Conservation (phyloP, 768 basidiomycete genomes). For the Trametes maxima region DNA sequence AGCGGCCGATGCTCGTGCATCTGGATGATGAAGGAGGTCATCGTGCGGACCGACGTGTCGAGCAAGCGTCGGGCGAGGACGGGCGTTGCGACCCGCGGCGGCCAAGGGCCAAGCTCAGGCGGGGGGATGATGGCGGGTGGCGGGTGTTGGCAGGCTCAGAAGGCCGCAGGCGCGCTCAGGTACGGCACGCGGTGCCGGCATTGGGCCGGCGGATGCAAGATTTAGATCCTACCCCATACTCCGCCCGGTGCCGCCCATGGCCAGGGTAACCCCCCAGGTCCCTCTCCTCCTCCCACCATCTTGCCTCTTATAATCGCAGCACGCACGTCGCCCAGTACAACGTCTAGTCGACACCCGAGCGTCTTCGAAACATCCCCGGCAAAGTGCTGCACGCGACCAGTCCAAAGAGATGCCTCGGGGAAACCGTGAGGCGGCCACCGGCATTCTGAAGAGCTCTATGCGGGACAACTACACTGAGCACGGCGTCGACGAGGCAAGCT, state of each 20-base stretch:
- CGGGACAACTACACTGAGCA: conserved; percentile 50
- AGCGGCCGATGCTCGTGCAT: conserved; percentile 52
- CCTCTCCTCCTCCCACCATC: background rate
- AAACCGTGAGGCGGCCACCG: conserved; percentile 26
- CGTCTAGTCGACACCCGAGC: background rate
- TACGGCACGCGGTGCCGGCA: background rate
- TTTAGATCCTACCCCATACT: background rate
- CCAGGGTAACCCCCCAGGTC: conserved; percentile 7
- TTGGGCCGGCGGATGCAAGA: too few relatives aligned
- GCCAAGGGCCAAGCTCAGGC: background rate
- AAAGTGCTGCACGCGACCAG: conserved; percentile 18
- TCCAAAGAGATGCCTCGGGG: conserved; percentile 30
- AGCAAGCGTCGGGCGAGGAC: too few relatives aligned
- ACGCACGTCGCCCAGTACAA: background rate
- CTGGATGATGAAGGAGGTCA: conserved; percentile 78
- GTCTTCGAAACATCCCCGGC: background rate
- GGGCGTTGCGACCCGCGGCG: too few relatives aligned
- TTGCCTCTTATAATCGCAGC: background rate
- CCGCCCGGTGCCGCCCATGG: conserved; percentile 5
- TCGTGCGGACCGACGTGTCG: conserved; percentile 26
- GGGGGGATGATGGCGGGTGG: background rate
- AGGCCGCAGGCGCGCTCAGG: background rate
- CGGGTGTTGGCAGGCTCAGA: conserved; percentile 5
- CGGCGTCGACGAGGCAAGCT: conserved; percentile 56
- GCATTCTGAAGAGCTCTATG: conserved; percentile 45